Percentiles rank a stretch among this genome's conserved stretches.
phyloP scores from a whole-genome alignment of 108 stramenopile species.

The Stephanodiscus triporus region DNA sequence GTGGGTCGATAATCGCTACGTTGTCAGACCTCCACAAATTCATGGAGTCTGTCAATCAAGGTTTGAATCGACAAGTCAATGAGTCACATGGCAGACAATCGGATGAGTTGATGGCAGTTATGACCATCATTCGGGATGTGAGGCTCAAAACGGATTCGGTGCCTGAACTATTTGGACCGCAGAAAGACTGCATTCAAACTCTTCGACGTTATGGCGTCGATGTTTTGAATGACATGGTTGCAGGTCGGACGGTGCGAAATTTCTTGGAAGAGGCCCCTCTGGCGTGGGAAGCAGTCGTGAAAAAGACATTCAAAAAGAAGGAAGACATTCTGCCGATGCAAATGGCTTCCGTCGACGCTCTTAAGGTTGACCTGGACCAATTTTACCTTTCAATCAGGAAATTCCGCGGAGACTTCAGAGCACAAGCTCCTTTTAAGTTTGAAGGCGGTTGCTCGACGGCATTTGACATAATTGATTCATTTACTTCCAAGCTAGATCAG shows the following conservation, averaged over 20 bases:
- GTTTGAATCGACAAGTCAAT: slow-evolving; percentile 64
- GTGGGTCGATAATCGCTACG: slow-evolving; percentile 53
- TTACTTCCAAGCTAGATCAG: slow-evolving; percentile 54
- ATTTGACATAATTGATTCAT: slow-evolving; percentile 67
- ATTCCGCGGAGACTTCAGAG: slow-evolving; percentile 80
- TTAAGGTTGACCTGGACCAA: slow-evolving; percentile 72
- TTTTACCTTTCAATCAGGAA: slow-evolving; percentile 65
- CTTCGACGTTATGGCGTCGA: slow-evolving; percentile 84
- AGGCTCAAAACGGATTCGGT: slow-evolving; percentile 70
- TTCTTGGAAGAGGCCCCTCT: slow-evolving; percentile 87
- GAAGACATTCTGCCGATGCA: slow-evolving; percentile 90
- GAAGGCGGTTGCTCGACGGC: slow-evolving; percentile 67
- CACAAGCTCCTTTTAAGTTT: slow-evolving; percentile 84
- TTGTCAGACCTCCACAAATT: slow-evolving; percentile 66
- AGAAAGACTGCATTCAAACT: slow-evolving; percentile 69
- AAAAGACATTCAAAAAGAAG: slow-evolving; percentile 85
- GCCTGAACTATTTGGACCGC: slow-evolving; percentile 77
- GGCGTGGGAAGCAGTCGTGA: slow-evolving; percentile 83
- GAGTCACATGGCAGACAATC: slow-evolving; percentile 50
- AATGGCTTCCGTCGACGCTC: slow-evolving; percentile 77
- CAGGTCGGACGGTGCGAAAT: slow-evolving; percentile 57
- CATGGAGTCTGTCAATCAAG: slow-evolving; percentile 61
- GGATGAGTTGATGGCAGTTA: slow-evolving; percentile 72
- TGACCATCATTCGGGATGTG: slow-evolving; percentile 86
- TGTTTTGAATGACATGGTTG: slow-evolving; percentile 56